Conservation (phyloP, 257 asterid genomes). For the Euphrasia confusa region DNA sequence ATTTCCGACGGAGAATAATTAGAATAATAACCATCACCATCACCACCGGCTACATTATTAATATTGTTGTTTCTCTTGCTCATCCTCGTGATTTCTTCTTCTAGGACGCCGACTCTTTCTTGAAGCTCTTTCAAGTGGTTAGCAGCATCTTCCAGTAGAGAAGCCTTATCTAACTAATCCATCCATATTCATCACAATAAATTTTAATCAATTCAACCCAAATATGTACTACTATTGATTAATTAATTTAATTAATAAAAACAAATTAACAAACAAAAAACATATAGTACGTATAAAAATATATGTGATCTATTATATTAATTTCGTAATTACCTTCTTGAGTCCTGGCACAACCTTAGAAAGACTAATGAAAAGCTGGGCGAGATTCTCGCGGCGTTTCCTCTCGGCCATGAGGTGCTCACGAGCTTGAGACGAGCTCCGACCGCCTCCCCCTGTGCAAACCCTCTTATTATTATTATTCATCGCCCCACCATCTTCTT, state of each 20-base stretch:
- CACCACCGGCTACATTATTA: not conserved
- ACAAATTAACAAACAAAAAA: too few relatives aligned
- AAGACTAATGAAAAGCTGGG: conserved; percentile 48
- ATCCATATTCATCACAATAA: too few relatives aligned
- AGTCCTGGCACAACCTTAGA: conserved; percentile 62
- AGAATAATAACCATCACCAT: not conserved
- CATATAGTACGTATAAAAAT: too few relatives aligned
- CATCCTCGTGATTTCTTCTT: not conserved
- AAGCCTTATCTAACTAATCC: conserved; percentile 40
- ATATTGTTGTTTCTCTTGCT: conserved; percentile 4
- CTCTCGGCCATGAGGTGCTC: conserved; percentile 59
- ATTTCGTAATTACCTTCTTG: conserved; percentile 39
- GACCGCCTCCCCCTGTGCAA: not conserved
- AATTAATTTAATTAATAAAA: too few relatives aligned
- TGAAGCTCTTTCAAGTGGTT: conserved; percentile 41
- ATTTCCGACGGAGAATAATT: too few relatives aligned
- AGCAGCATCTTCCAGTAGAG: conserved; percentile 38
- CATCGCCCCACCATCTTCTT: not conserved
- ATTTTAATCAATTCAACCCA: too few relatives aligned
- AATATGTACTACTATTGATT: too few relatives aligned
- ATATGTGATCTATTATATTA: not conserved
- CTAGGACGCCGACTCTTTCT: conserved; percentile 36
- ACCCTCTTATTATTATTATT: conserved; percentile 7
- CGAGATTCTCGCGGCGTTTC: conserved; percentile 49
- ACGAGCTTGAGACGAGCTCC: conserved; percentile 47